Percentiles rank a stretch among this genome's conserved stretches.
These are phyloP conservation scores for Citrus medica DNA, from an alignment of 345 rosid genomes.

Conservation along the genomic window DNA sequence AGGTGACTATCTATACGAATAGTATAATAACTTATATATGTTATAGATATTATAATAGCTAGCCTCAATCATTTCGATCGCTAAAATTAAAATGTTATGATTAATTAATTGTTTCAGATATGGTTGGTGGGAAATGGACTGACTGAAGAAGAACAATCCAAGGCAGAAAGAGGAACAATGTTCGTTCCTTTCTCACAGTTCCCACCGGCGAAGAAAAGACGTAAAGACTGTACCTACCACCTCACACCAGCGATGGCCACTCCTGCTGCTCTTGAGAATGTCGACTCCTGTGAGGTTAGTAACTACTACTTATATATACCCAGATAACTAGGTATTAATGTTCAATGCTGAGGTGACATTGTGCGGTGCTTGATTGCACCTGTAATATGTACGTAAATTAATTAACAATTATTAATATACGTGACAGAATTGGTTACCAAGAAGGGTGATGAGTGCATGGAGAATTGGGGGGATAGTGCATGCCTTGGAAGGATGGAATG, in stretches of 20 bases:
- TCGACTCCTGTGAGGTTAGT: conserved; percentile 27
- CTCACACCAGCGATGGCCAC: conserved; percentile 53
- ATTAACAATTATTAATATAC: no score
- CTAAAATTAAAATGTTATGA: no score
- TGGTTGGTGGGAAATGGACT: conserved; percentile 39
- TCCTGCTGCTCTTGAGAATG: conserved; percentile 46
- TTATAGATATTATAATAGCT: no score
- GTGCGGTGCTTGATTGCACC: no score
- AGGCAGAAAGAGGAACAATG: conserved; percentile 47
- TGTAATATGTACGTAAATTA: no score
- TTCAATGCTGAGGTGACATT: no score
- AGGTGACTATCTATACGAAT: not conserved
- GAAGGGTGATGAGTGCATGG: conserved; percentile 21
- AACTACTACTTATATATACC: not conserved
- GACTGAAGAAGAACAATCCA: conserved; percentile 38
- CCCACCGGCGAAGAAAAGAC: conserved; percentile 30
- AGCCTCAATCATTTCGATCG: no score
- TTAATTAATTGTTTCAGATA: not conserved
- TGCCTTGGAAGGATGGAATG: conserved; percentile 12
- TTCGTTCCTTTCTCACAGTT: conserved; percentile 63
- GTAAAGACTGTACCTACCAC: conserved; percentile 51
- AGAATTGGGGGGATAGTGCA: conserved; percentile 4
- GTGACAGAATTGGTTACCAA: conserved; percentile 15
- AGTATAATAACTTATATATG: no score
- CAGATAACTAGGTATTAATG: no score